phyloP scores from a whole-genome alignment of 129 eudicot genomes.

The Tagetes erecta region DNA sequence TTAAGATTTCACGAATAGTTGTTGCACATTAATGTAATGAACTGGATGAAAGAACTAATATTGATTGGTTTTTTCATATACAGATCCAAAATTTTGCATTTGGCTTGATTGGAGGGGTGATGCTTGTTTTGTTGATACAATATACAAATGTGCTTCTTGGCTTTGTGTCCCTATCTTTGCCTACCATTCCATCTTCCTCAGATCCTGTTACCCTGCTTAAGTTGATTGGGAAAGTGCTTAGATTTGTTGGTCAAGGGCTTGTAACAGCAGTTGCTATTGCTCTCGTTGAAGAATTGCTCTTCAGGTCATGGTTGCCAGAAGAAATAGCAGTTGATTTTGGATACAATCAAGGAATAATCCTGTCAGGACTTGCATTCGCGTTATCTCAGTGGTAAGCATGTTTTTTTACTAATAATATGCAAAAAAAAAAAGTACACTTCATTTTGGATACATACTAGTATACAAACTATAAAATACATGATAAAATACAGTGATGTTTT shows the following conservation, averaged over 20 bases:
- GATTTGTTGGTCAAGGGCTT: conserved; percentile 50
- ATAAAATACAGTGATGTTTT: not conserved
- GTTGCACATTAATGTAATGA: not conserved
- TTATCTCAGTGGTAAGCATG: conserved; percentile 63
- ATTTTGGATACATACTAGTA: not conserved
- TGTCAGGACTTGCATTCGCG: conserved; percentile 75
- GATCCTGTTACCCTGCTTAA: conserved; percentile 44
- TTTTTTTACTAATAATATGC: not conserved
- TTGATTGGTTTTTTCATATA: conserved; percentile 24
- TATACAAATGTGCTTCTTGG: conserved; percentile 58
- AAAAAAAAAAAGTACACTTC: not conserved
- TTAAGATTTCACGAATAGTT: not conserved
- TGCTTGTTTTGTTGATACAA: conserved; percentile 59
- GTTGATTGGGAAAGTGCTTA: conserved; percentile 43
- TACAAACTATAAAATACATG: not conserved
- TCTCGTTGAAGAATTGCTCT: conserved; percentile 74
- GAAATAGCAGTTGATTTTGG: conserved; percentile 84
- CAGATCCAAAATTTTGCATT: conserved; percentile 55
- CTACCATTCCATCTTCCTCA: conserved; percentile 43
- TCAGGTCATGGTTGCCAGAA: conserved; percentile 85
- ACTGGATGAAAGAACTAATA: conserved; percentile 20
- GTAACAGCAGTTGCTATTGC: conserved; percentile 61
- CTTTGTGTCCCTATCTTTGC: conserved; percentile 52
- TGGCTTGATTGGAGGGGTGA: conserved; percentile 73
- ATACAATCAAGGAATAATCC: conserved; percentile 62